Percentiles rank a stretch among this genome's conserved stretches.
Evolutionary conservation across 116 monocot species (phyloP).

Genomic region (Iris pallida): DNA sequence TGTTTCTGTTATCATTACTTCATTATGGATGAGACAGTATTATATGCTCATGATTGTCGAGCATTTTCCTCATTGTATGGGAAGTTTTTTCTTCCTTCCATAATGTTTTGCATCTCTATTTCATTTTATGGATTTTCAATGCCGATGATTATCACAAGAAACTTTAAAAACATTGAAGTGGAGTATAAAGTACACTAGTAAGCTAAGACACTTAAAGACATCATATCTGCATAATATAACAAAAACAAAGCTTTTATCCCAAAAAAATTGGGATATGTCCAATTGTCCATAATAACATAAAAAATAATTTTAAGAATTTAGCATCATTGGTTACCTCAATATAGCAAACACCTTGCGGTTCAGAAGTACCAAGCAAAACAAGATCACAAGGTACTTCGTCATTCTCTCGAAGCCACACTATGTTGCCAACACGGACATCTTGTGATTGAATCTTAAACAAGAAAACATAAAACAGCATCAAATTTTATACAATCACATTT

Average conservation of each 20-base stretch:
- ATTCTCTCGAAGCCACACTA: slow-evolving; percentile 94
- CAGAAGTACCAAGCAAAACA: slow-evolving; percentile 88
- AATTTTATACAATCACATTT: slow-evolving; percentile 2
- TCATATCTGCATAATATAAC: too few species aligned
- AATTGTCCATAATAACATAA: not conserved
- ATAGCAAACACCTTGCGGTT: slow-evolving; percentile 86
- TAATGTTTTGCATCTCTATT: not conserved
- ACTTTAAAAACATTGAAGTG: not conserved
- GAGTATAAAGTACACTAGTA: not conserved
- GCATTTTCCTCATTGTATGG: not conserved
- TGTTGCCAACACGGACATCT: slow-evolving; percentile 85
- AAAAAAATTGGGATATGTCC: not conserved
- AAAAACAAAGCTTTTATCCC: too few species aligned
- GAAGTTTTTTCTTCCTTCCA: slow-evolving; percentile 3
- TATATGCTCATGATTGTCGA: too few species aligned
- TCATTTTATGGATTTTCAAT: not conserved
- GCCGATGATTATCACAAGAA: not conserved
- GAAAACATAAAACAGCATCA: slow-evolving; percentile 4
- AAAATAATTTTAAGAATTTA: not conserved
- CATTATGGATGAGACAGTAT: too few species aligned
- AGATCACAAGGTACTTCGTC: slow-evolving; percentile 99
- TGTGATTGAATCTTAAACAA: slow-evolving; percentile 83
- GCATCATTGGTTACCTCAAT: slow-evolving; percentile 54
- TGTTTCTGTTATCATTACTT: not conserved
- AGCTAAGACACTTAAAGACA: not conserved